Evolutionary conservation across 371 early-diverging fungal genomes (phyloP), one percentile per base, ranked within the genome.

Genomic region (Globomyces sp.): DNA sequence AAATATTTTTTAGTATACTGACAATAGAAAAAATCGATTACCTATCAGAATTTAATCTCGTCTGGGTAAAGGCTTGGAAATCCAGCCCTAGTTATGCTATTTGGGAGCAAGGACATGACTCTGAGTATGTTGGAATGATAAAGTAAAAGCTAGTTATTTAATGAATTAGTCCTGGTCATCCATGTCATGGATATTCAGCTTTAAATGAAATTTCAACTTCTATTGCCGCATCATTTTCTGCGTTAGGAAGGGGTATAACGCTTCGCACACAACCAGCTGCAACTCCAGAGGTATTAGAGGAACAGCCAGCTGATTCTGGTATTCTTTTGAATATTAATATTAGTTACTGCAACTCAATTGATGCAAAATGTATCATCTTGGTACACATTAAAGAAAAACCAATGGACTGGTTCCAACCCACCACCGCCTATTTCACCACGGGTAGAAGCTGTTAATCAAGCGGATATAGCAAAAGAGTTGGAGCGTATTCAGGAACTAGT

Each of bases 41-140:
- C 65, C 67, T 86, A 4, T 60, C 77, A 3, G 91, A 90, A 69
- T 90, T 85, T 72, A 86, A 88, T 39, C 75, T 78, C 64, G 73
- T 74, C 40, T 90, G 87, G 80, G 69, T 89, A 51, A 80, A 77
- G 58, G 80, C 79, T 41, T 92, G 92, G 92, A 81, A 87, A 58
- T 76, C 82, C 42, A 88, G 91, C 42, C 81, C 80, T 43, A 89
- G 86, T 65, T 92, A 86, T 65, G 77, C 76, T 53, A 74, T 87
- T 24, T 92, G 91, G 92, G 80, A 85, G 52, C 80, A 80, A 10
- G 77, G 72, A 66, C 86, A 66, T 13, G 64, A 63, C 1, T 50
- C 41, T 1, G 75, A 75, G 2, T 51, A 72, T 5, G 49, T 57
- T 34, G 65, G 57, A 8, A 65, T 55, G 42, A 71, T 64, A 37